phyloP scores from a whole-genome alignment of 768 basidiomycete species.

The Lactarius trivialis region DNA sequence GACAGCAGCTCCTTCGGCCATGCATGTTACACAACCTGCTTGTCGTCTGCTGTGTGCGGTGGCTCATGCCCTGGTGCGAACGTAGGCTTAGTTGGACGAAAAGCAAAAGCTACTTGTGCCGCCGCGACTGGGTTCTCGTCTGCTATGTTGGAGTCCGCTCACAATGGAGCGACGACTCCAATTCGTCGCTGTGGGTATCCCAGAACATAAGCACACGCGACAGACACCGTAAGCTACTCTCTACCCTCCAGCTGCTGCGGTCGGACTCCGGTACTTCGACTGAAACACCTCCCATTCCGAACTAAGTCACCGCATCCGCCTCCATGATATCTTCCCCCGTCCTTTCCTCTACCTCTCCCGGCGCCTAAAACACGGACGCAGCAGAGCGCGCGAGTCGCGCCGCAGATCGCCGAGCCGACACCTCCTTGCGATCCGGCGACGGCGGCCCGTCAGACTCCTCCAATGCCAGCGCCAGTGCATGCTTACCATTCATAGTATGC shows the following conservation, averaged over 20 bases:
- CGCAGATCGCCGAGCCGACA: conserved; percentile 34
- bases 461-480: not conserved
- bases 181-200: not conserved
- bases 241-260: too few relatives aligned
- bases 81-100: too few relatives aligned
- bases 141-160: too few relatives aligned
- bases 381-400: conserved; percentile 46
- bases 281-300: conserved; percentile 88
- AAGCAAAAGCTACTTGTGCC: too few relatives aligned
- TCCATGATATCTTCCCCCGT: conserved; percentile 37
- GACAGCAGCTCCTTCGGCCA: too few relatives aligned
- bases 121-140: too few relatives aligned
- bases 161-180: too few relatives aligned
- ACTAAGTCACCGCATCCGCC: conserved; percentile 66
- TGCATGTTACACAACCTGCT: too few relatives aligned
- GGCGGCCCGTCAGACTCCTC: conserved; percentile 7
- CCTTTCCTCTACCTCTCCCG: conserved; percentile 24
- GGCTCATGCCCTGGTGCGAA: too few relatives aligned
- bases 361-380: conserved; percentile 59
- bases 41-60: too few relatives aligned
- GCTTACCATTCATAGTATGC: too few relatives aligned
- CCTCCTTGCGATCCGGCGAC: conserved; percentile 21
- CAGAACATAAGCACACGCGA: not conserved
- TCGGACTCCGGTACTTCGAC: too few relatives aligned
- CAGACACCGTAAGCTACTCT: conserved; percentile 33